Evolutionary conservation across 2,329 filamentous ascomycete genomes (phyloP), one percentile per base, ranked within the genome.

Genomic region (Plectosphaerella plurivora): DNA sequence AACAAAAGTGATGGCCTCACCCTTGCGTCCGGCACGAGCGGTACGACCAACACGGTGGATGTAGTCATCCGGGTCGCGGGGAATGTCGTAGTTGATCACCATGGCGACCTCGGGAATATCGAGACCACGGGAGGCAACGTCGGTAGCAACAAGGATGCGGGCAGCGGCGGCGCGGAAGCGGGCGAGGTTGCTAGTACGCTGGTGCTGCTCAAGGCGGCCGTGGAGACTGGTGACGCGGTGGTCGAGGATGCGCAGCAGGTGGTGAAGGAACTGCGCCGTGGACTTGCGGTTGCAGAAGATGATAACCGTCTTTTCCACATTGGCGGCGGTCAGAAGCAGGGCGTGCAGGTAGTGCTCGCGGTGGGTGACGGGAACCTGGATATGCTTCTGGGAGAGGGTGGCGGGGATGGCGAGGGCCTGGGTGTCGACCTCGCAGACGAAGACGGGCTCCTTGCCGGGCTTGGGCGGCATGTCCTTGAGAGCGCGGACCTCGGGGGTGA

Each of bases 31-130:
- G 0, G 94, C 94, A 81, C 94, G 86, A 4, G 94, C 94, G 12
- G 94, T 99, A 71, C 94, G 87, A 68, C 94, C 94, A 49, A 97
- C 93, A 12, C 94, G 85, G 73, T 99, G 94, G 59, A 99, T 94
- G 68, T 99, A 99, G 70, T 97, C 93, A 67, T 97, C 92, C 3
- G 93, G 91, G 65, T 97, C 91, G n/a, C 93, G 85, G 0, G 94
- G 94, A 1, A 99, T 84, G 66, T 99, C 94, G 70, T 92, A 99
- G 71, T 99, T 97, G 65, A 99, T 75, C 3, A 99, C 94, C 15
- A 97, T 72, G 51, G 82, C 87, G 7, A 97, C 93, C 60, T 91
- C 89, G 1, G 93, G 93, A 56, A 99, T 97, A 73, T 99, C 94
- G 4, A 99, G 82, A 78, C 94, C 94, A 68, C 94, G 83, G 18